Evolutionary conservation across 495 filamentous ascomycete genomes (phyloP), one percentile per base, ranked within the genome.

Genomic region (Aspergillus ostianus): DNA sequence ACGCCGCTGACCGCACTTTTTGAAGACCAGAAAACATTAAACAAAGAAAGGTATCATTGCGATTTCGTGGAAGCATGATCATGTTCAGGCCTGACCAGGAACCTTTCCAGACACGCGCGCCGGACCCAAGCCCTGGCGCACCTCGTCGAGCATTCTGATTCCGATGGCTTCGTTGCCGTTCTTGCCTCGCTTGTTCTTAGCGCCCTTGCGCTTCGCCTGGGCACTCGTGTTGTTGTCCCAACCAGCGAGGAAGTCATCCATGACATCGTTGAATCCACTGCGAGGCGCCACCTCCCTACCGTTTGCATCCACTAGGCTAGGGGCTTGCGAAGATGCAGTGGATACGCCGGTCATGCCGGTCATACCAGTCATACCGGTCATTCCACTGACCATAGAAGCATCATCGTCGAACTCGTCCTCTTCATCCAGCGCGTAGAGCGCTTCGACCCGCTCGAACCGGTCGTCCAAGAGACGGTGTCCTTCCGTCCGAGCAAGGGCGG

Each of bases 241-340:
- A 6, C 81, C 83, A 10, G 85, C 86, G 13, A 97, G 73, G 80
- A 99, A 99, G 66, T 97, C 93, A 72, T 98, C 94, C 80, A 98
- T 86, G 68, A 97, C 87, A 44, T 77, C 81, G 69, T 97, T 87
- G 74, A 99, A 96, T 68, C 95, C 90, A 44, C 81, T 76, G 45
- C 85, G 79, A 29, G 84, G 78, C 52, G 80, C 79, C 7, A 86
- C 86, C 2, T 55, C 67, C 57, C 71, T 65, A 19, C 73, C 72
- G 17, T 69, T 73, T 12, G 68, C 70, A 26, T 75, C 73, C 23
- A 77, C 63, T 27, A 82, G 66, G 27, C 75, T 77, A 4, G 78
- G 79, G 7, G 79, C 80, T 55, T 74, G 68, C 49, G 78, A 80
- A 2, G 78, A 81, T 19, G 73, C 73, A 19, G 71, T 74, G 4